A percentile compares a stretch with the other conserved stretches of the same genome.
Evolutionary conservation across 2,329 filamentous ascomycete species (phyloP).

Genomic region (Fusarium praegraminearum): DNA sequence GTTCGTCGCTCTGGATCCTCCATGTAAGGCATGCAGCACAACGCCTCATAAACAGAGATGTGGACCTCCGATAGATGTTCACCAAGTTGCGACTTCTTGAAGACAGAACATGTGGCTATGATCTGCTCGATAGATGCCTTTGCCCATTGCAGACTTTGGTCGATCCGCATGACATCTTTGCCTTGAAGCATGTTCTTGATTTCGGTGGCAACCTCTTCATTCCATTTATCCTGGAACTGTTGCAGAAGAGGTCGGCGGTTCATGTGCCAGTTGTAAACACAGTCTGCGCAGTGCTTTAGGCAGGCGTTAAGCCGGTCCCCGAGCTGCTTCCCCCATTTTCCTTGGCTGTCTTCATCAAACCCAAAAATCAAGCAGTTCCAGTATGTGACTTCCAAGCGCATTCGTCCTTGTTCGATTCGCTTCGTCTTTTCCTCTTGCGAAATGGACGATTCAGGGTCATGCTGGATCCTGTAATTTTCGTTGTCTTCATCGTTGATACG

Average conservation of each 20-base stretch:
- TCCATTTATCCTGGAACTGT: slow-evolving; percentile 67
- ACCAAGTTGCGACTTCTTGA: slow-evolving; percentile 61
- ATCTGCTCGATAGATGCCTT: slow-evolving; percentile 66
- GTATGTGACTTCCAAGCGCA: slow-evolving; percentile 71
- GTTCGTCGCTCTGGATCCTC: slow-evolving; percentile 62
- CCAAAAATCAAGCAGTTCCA: slow-evolving; percentile 77
- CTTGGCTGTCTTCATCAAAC: slow-evolving; percentile 70
- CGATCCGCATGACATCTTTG: slow-evolving; percentile 72
- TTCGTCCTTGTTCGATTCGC: slow-evolving; percentile 66
- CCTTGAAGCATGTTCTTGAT: slow-evolving; percentile 69
- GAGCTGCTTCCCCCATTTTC: slow-evolving; percentile 71
- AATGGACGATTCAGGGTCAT: slow-evolving; percentile 64
- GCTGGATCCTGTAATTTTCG: slow-evolving; percentile 66
- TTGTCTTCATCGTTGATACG: slow-evolving; percentile 71
- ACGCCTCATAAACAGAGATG: slow-evolving; percentile 85
- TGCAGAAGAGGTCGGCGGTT: slow-evolving; percentile 72
- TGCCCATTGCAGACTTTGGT: slow-evolving; percentile 68
- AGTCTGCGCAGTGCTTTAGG: slow-evolving; percentile 74
- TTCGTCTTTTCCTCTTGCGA: slow-evolving; percentile 63
- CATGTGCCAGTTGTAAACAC: slow-evolving; percentile 80
- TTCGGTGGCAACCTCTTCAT: slow-evolving; percentile 63
- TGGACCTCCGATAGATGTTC: slow-evolving; percentile 69
- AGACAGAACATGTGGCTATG: slow-evolving; percentile 59
- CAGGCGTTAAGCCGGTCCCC: slow-evolving; percentile 66
- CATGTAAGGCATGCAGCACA: slow-evolving; percentile 87